phyloP scores from a whole-genome alignment of 1,139 yeast species.

The Nakaseomyces nivariensis region DNA sequence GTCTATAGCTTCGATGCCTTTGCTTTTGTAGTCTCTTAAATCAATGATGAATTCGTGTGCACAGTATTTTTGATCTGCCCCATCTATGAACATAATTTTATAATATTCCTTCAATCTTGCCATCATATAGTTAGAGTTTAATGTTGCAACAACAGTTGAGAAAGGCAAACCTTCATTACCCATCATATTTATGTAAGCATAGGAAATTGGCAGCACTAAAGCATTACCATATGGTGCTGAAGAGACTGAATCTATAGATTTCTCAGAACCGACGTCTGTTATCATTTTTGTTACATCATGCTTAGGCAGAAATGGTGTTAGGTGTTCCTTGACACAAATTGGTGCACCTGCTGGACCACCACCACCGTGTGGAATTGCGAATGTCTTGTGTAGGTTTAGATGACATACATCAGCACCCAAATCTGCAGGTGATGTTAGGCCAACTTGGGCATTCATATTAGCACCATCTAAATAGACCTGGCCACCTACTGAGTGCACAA shows the following conservation, averaged over 20 bases:
- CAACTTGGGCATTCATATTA: conserved; percentile 98
- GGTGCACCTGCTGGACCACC: conserved; percentile 99
- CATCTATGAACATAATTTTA: conserved; percentile 64
- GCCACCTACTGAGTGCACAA: conserved; percentile 80
- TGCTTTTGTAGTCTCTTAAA: conserved; percentile 69
- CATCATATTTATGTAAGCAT: conserved; percentile 89
- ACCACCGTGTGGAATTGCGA: conserved; percentile 97
- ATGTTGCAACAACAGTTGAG: conserved; percentile 79
- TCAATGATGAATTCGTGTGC: conserved; percentile 96
- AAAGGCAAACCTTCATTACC: conserved; percentile 78
- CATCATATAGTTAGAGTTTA: conserved; percentile 95
- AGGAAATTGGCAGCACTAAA: conserved; percentile 82
- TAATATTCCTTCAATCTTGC: conserved; percentile 59
- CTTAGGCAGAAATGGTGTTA: conserved; percentile 73
- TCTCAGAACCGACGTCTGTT: conserved; percentile 38
- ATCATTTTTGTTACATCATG: conserved; percentile 53
- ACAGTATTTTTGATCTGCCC: conserved; percentile 59
- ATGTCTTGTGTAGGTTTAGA: conserved; percentile 90
- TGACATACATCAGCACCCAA: conserved; percentile 99
- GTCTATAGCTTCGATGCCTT: conserved; percentile 89
- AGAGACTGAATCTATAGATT: conserved; percentile 66
- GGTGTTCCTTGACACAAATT: conserved; percentile 80
- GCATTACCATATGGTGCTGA: conserved; percentile 98
- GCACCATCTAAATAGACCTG: conserved; percentile 98
- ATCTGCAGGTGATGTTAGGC: conserved; percentile 94